These are phyloP conservation scores for Trichoderma atrobrunneum DNA, from an alignment of 2,329 filamentous ascomycete species.

Conservation along the genomic window DNA sequence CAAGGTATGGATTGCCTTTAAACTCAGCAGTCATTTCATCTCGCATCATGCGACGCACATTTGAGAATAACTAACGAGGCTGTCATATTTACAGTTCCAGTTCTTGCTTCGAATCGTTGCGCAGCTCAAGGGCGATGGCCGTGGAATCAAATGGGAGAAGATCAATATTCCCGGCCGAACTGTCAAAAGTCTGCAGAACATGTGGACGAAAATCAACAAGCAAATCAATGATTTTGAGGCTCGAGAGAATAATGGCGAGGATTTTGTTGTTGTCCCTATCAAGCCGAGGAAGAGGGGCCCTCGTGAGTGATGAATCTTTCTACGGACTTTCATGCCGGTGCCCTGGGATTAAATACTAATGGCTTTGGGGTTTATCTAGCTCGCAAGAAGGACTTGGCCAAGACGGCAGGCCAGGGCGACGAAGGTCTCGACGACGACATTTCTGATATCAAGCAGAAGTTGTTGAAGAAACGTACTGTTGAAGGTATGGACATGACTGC, in stretches of 20 bases:
- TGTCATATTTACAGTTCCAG: slow-evolving; percentile 28
- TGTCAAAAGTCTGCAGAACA: slow-evolving; percentile 37
- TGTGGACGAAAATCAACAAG: slow-evolving; percentile 39
- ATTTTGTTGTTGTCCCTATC: not conserved
- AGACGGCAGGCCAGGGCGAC: not conserved
- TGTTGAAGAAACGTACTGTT: not conserved
- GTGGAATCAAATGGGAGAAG: slow-evolving; percentile 35
- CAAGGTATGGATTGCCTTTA: slow-evolving; percentile 34
- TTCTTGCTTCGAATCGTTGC: slow-evolving; percentile 37
- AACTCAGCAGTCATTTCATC: not conserved
- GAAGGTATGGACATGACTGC: not conserved
- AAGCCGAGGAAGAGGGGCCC: slow-evolving; percentile 18
- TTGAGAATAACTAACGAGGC: not conserved
- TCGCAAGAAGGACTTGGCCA: not conserved
- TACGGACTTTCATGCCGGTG: not conserved
- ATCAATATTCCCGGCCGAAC: slow-evolving; percentile 39
- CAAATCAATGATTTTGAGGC: slow-evolving; percentile 25
- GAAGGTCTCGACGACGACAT: not conserved
- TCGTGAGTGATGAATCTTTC: not conserved
- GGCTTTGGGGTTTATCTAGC: not conserved
- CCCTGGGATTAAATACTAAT: not conserved
- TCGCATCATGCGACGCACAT: not conserved
- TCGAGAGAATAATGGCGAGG: not conserved
- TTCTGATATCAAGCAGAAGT: not conserved
- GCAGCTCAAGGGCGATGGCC: slow-evolving; percentile 33